phyloP scores from a whole-genome alignment of 495 filamentous ascomycete species.

The Hypoxylon fragiforme region DNA sequence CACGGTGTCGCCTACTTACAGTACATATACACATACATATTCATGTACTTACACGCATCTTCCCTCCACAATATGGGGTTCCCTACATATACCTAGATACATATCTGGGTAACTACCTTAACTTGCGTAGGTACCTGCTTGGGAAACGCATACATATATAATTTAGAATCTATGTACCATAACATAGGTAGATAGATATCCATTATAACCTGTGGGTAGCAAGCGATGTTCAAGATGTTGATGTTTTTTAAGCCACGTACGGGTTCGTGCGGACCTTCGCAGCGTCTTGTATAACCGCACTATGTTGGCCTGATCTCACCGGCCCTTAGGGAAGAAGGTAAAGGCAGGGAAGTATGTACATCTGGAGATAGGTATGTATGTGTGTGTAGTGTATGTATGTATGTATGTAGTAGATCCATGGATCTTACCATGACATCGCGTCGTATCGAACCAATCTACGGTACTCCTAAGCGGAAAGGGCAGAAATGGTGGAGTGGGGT shows the following conservation, averaged over 20 bases:
- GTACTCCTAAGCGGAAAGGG: neutral
- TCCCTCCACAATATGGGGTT: constrained; percentile 10
- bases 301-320: constrained; percentile 8
- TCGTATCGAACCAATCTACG: neutral
- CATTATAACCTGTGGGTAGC: too few species aligned
- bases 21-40: constrained; percentile 11
- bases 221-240: constrained; percentile 5
- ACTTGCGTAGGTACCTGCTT: too few species aligned
- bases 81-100: too few species aligned
- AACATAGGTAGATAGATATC: too few species aligned
- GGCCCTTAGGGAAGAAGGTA: too few species aligned
- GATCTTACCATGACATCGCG: neutral
- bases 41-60: constrained; percentile 26
- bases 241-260: constrained; percentile 3
- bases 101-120: too few species aligned
- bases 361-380: too few species aligned
- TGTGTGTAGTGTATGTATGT: too few species aligned
- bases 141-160: too few species aligned
- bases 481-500: constrained; percentile 15
- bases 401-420: neutral
- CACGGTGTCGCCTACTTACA: constrained; percentile 34
- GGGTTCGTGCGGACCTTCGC: constrained; percentile 14
- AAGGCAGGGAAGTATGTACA: neutral
- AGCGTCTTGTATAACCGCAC: constrained; percentile 14
- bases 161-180: too few species aligned